A percentile compares a stretch with the other conserved stretches of the same genome.
These are phyloP conservation scores for Nemophila menziesii DNA, from an alignment of 257 asterid species.

Conservation along the genomic window DNA sequence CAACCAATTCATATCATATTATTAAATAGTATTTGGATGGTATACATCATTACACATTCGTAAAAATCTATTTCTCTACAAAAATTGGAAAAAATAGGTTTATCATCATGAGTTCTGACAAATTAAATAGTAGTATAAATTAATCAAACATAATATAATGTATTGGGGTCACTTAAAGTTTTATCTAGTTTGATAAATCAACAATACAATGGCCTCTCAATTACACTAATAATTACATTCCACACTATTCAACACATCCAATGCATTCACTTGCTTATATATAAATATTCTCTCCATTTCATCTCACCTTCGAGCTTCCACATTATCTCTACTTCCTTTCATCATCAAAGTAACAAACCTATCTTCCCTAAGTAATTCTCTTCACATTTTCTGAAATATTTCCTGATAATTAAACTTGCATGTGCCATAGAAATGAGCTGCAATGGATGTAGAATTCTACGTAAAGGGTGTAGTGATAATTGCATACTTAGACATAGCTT, in stretches of 20 bases:
- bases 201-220: neutral
- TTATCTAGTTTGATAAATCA: too few relatives aligned
- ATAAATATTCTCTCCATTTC: constrained; percentile 17
- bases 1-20: too few relatives aligned
- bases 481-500: constrained; percentile 65
- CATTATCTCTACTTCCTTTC: neutral
- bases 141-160: too few relatives aligned
- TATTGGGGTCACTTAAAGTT: too few relatives aligned
- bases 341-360: neutral
- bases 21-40: too few relatives aligned
- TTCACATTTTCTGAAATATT: too few relatives aligned
- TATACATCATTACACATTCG: too few relatives aligned
- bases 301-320: constrained; percentile 4
- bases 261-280: constrained; percentile 11
- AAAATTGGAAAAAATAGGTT: too few relatives aligned
- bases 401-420: too few relatives aligned
- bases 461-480: constrained; percentile 69
- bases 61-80: too few relatives aligned
- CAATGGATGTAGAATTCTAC: constrained; percentile 78
- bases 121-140: too few relatives aligned
- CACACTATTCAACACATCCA: constrained; percentile 16
- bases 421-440: constrained; percentile 52
- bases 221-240: constrained; percentile 13
- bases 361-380: neutral
- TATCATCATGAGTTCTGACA: too few relatives aligned